phyloP scores from a whole-genome alignment of 164 flowering plant genomes.

The Magnolia kwangsiensis region DNA sequence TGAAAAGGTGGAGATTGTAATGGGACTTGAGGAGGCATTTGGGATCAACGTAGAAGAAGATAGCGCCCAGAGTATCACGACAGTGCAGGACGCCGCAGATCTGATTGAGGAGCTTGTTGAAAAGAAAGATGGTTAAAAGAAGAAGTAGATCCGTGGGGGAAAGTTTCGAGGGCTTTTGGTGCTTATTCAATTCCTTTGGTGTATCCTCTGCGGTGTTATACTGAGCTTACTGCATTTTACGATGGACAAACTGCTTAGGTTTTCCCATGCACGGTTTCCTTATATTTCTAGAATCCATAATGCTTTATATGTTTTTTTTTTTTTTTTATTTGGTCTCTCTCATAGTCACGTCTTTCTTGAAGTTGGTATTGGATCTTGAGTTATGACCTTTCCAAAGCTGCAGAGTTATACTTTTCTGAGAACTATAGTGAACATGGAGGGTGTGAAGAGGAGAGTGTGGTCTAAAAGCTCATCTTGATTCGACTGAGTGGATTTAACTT shows the following conservation, averaged over 20 bases:
- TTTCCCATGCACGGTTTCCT: not conserved
- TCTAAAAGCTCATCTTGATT: too few relatives aligned
- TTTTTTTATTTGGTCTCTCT: too few relatives aligned
- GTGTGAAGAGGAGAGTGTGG: too few relatives aligned
- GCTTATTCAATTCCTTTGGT: not conserved
- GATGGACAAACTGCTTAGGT: not conserved
- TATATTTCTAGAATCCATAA: not conserved
- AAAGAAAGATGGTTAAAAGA: constrained; percentile 19
- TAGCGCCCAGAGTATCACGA: constrained; percentile 67
- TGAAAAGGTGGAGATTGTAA: constrained; percentile 80
- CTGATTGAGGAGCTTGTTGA: constrained; percentile 62
- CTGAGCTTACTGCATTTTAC: not conserved
- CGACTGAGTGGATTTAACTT: too few relatives aligned
- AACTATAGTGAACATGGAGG: too few relatives aligned
- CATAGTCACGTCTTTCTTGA: too few relatives aligned
- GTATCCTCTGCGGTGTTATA: not conserved
- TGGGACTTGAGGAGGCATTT: constrained; percentile 88
- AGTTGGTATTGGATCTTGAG: too few relatives aligned
- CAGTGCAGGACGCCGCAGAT: constrained; percentile 87
- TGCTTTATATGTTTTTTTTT: not conserved
- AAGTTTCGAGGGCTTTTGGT: not conserved
- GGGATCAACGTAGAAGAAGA: constrained; percentile 86
- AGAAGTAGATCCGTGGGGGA: not conserved
- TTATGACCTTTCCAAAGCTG: too few relatives aligned
- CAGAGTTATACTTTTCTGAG: too few relatives aligned